Evolutionary conservation across 2,329 filamentous ascomycete genomes (phyloP).

Genomic region (Apiospora koreana): DNA sequence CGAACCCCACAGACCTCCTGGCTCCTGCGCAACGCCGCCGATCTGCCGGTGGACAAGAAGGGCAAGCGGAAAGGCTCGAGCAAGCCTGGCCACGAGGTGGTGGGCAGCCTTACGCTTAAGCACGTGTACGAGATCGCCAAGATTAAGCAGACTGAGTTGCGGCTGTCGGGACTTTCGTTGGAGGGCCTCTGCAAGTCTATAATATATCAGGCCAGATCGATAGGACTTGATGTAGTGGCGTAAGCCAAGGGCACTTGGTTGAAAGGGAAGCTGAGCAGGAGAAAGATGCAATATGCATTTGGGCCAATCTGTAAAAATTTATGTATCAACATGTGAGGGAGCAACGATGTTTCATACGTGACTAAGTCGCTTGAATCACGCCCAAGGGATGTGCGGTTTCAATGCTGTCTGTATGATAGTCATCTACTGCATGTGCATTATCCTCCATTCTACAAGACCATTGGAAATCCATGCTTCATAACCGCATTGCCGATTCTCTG

Average conservation of each 20-base stretch:
- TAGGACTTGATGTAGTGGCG: constrained; percentile 71
- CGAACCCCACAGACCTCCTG: constrained; percentile 94
- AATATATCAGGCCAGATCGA: constrained; percentile 73
- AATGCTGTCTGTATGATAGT: not conserved
- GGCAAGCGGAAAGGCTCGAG: constrained; percentile 77
- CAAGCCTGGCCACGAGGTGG: constrained; percentile 72
- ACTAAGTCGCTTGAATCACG: not conserved
- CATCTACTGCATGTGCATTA: not conserved
- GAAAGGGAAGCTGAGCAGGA: not conserved
- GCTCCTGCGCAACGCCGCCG: constrained; percentile 81
- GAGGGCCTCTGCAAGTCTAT: constrained; percentile 73
- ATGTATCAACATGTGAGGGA: not conserved
- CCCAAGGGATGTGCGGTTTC: not conserved
- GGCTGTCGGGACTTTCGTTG: constrained; percentile 70
- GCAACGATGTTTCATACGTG: not conserved
- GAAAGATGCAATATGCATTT: not conserved
- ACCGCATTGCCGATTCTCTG: not conserved
- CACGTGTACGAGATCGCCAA: constrained; percentile 97
- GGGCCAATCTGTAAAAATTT: not conserved
- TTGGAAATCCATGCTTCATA: not conserved
- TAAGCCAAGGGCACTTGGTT: constrained; percentile 35
- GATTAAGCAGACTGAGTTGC: constrained; percentile 82
- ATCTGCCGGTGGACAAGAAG: constrained; percentile 70
- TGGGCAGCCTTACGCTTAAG: constrained; percentile 89
- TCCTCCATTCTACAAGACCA: not conserved